Base-by-base conservation (phyloP, 2,329 filamentous ascomycete species). In the Fusarium aywerte region DNA sequence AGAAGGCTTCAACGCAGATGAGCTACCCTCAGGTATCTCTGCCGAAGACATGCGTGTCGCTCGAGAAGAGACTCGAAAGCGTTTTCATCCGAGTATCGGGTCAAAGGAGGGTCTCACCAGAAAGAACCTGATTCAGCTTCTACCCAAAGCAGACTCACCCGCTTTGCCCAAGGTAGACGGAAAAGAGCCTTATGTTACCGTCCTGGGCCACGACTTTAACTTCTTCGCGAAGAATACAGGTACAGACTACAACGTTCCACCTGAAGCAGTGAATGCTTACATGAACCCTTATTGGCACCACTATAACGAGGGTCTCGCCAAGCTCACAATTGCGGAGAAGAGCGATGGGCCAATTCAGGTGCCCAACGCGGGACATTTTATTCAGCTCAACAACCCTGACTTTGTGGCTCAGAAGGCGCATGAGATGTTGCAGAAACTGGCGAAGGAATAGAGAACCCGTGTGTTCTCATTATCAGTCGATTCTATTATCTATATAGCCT, bases 361-460 rank as follows among this genome's bases (percentile, higher is more conserved):
- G 2, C 50, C 68, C 1, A 49, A 49, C 3, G 53, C 68, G 0
- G 70, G 67, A 3, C 72, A 74, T 44, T 74, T 74, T 57, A 81
- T 88, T 23, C 86, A 88, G 65, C 77, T 75, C 33, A 85, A 87
- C 61, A 80, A 83, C 27, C 85, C 86, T 4, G 75, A 58, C 1
- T 77, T 83, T 57, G 83, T 85, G 8, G 78, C 76, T 0, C 5
- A 55, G 23, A 65, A 65, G 27, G 12, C 64, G 0, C 12, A 65
- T 1, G 48, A 60, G 3, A 33, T 71, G 4, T 21, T 71, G 27
- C 25, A 65, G 20, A 43, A 40, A 7, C 16, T 65, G 3, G 27
- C 52, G 10, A n/a, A 48, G 7, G 11, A 40, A 9, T 58, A 31
- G 15, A 9, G 3, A 12, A 38, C 32, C 5, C 8, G 16, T 7